Evolutionary conservation across 164 flowering plant genomes (phyloP).

Genomic region (Piper betle): DNA sequence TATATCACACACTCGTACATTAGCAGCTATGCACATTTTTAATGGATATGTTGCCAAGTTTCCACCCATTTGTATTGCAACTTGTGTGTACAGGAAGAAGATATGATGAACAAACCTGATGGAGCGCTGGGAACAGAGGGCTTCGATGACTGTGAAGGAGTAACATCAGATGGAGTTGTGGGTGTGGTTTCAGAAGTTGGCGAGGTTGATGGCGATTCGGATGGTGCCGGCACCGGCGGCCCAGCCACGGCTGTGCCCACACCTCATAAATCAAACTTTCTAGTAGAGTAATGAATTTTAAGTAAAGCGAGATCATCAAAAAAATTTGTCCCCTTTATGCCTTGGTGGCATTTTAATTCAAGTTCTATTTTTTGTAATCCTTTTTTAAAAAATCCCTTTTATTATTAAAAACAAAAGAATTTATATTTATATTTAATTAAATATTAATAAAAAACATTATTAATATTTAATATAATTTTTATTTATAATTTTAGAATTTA

Average conservation of each 20-base stretch:
- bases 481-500: neutral
- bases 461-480: no score
- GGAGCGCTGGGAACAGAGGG: constrained; percentile 6
- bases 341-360: neutral
- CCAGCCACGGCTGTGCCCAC: neutral
- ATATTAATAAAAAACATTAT: no score
- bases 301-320: neutral
- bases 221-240: constrained; percentile 1
- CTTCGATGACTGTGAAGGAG: neutral
- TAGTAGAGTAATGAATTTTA: neutral
- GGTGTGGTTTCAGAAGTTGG: neutral
- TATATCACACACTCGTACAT: no score
- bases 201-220: constrained; percentile 2
- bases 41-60: no score
- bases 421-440: neutral
- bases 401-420: neutral
- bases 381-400: neutral
- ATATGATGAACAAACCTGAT: no score
- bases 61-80: no score
- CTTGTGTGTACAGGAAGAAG: no score
- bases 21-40: no score
- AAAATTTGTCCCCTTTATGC: neutral
- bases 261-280: neutral
- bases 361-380: neutral
- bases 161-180: neutral